Percentiles rank a stretch among this genome's conserved stretches.
These are phyloP conservation scores for Fusarium guadeloupense DNA, from an alignment of 2,329 filamentous ascomycete genomes.

Conservation along the genomic window DNA sequence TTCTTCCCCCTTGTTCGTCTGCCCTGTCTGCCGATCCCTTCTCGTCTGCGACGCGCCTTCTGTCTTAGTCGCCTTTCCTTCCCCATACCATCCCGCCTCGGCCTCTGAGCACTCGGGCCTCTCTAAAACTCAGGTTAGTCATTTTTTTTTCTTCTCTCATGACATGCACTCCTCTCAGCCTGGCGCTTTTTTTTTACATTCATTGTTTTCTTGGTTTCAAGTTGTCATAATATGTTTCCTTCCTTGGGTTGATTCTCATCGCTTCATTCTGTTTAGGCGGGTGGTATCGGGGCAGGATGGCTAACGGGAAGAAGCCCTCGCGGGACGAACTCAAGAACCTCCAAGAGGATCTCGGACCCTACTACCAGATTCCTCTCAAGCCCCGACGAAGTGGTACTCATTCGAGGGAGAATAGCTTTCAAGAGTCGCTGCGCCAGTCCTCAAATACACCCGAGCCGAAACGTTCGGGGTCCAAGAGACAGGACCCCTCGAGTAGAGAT, in stretches of 20 bases:
- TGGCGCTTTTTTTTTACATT: slow-evolving; percentile 7
- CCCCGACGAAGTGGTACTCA: slow-evolving; percentile 38
- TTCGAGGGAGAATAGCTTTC: slow-evolving; percentile 38
- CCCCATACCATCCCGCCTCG: slow-evolving; percentile 40
- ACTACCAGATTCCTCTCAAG: slow-evolving; percentile 43
- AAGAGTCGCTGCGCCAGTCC: slow-evolving; percentile 35
- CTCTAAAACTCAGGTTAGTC: slow-evolving; percentile 35
- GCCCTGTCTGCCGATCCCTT: slow-evolving; percentile 25
- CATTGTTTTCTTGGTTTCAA: not conserved
- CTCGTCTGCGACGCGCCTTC: slow-evolving; percentile 30
- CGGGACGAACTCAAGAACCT: slow-evolving; percentile 48
- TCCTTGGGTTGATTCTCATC: slow-evolving; percentile 45
- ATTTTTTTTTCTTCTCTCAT: slow-evolving; percentile 15
- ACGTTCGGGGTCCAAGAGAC: slow-evolving; percentile 36
- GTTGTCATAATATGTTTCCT: slow-evolving; percentile 29
- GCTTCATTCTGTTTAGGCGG: slow-evolving; percentile 44
- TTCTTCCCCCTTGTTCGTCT: not conserved
- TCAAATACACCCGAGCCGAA: slow-evolving; percentile 42
- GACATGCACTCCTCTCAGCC: not conserved
- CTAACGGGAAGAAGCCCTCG: slow-evolving; percentile 48
- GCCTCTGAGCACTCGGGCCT: slow-evolving; percentile 31
- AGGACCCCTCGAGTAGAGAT: slow-evolving; percentile 41
- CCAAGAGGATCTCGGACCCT: slow-evolving; percentile 48
- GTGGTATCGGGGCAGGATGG: slow-evolving; percentile 46
- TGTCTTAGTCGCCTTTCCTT: slow-evolving; percentile 36